Conservation (phyloP, 495 filamentous ascomycete genomes). For the Tuber calosporum region DNA sequence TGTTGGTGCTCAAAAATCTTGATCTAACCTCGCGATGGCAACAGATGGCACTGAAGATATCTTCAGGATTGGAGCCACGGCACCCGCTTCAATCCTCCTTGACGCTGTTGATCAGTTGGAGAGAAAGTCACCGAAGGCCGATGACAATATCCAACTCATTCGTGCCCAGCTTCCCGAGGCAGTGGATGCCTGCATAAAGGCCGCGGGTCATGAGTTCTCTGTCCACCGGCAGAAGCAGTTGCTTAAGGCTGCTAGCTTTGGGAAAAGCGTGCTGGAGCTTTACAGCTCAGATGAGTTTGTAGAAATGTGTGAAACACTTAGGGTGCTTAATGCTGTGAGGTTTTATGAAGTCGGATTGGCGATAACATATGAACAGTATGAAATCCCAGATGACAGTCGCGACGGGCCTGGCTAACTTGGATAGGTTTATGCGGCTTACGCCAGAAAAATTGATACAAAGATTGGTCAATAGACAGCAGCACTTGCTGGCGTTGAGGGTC, state of each 20-base stretch:
- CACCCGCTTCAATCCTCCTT: conserved; percentile 78
- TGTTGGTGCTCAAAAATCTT: not conserved
- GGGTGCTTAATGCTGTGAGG: conserved; percentile 83
- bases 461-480: conserved; percentile 80
- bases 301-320: conserved; percentile 90
- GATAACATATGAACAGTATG: conserved; percentile 81
- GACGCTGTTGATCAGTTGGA: conserved; percentile 90
- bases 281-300: conserved; percentile 98
- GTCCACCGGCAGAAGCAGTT: conserved; percentile 90
- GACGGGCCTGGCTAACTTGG: not conserved
- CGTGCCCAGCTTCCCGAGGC: conserved; percentile 77
- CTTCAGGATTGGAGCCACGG: conserved; percentile 77
- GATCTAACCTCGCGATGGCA: conserved; percentile 9
- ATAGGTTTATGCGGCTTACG: conserved; percentile 63
- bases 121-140: conserved; percentile 89
- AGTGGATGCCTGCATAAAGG: conserved; percentile 83
- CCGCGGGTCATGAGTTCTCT: conserved; percentile 85
- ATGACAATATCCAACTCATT: conserved; percentile 94
- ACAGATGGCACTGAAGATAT: conserved; percentile 75
- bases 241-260: conserved; percentile 89
- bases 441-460: conserved; percentile 79
- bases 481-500: conserved; percentile 81
- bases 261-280: conserved; percentile 90
- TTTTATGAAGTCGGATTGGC: conserved; percentile 87
- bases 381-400: not conserved